Evolutionary conservation across 345 rosid genomes (phyloP).

Genomic region (Sisymbrium altissimum): DNA sequence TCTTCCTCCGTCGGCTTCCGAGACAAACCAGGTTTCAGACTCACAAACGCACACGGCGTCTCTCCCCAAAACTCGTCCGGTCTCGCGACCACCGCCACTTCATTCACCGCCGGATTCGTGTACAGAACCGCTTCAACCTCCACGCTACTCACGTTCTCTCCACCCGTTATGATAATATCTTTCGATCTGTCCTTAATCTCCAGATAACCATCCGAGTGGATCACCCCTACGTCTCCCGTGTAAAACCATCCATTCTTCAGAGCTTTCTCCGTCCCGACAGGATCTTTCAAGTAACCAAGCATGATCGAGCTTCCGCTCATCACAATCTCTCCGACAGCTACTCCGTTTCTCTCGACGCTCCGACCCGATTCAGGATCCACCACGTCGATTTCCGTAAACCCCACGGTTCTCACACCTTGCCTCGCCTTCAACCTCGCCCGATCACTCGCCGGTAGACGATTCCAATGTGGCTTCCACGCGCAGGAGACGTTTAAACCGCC

Average conservation of each 20-base stretch:
- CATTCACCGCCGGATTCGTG: constrained; percentile 55
- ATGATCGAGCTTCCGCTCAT: constrained; percentile 62
- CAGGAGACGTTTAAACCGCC: constrained; percentile 60
- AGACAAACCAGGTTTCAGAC: constrained; percentile 37
- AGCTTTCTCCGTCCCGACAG: constrained; percentile 44
- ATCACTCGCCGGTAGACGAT: constrained; percentile 50
- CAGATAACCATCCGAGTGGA: constrained; percentile 61
- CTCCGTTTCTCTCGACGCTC: constrained; percentile 63
- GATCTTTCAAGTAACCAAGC: constrained; percentile 80
- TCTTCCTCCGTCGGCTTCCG: constrained; percentile 37
- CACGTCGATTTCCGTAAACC: constrained; percentile 52
- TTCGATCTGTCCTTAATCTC: constrained; percentile 75
- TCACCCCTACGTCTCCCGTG: constrained; percentile 72
- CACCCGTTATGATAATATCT: constrained; percentile 80
- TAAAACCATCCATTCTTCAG: constrained; percentile 62
- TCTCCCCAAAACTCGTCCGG: constrained; percentile 87
- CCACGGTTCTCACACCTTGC: constrained; percentile 61
- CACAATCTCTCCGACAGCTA: constrained; percentile 59
- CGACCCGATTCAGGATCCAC: constrained; percentile 46
- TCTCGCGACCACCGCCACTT: constrained; percentile 82
- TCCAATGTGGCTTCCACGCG: constrained; percentile 80
- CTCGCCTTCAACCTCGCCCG: constrained; percentile 62
- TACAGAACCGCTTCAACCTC: constrained; percentile 76
- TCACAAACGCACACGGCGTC: constrained; percentile 66
- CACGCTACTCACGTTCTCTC: constrained; percentile 76